phyloP scores from a whole-genome alignment of 2,329 filamentous ascomycete species.

The Nemania serpens region DNA sequence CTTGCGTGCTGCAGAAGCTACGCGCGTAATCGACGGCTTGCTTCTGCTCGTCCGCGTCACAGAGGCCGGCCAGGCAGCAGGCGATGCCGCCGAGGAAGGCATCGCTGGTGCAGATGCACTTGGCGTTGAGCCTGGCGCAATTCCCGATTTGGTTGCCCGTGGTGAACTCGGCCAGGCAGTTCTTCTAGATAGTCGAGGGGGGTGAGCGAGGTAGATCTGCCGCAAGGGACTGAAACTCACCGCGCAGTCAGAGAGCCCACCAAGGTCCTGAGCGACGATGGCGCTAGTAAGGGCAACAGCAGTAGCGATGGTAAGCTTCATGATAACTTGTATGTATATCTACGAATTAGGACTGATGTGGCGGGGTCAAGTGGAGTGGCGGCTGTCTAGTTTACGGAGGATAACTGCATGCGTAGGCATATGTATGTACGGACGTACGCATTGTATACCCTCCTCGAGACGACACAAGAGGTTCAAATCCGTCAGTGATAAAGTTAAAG shows the following conservation, averaged over 20 bases:
- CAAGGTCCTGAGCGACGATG: constrained; percentile 53
- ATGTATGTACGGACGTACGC: neutral
- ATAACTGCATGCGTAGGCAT: neutral
- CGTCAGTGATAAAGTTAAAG: neutral
- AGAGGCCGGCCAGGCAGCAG: constrained; percentile 54
- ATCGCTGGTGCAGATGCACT: constrained; percentile 53
- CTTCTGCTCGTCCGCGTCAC: constrained; percentile 47
- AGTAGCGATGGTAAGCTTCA: constrained; percentile 55
- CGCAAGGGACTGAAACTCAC: constrained; percentile 47
- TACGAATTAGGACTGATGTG: neutral
- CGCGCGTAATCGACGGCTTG: constrained; percentile 40
- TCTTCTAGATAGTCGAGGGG: constrained; percentile 30
- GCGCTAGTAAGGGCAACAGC: constrained; percentile 59
- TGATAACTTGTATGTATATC: constrained; percentile 36
- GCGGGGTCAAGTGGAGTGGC: neutral
- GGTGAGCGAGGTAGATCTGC: too few relatives aligned
- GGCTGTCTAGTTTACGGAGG: neutral
- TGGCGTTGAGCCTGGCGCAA: constrained; percentile 46
- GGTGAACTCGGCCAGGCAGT: constrained; percentile 43
- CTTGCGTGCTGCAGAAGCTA: constrained; percentile 42
- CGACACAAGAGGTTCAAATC: neutral
- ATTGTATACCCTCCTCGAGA: neutral
- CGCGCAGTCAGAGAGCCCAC: constrained; percentile 56
- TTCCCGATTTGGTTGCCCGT: constrained; percentile 47
- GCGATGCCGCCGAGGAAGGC: constrained; percentile 53